A percentile compares a stretch with the other conserved stretches of the same genome.
Evolutionary conservation across 139 green algal genomes (phyloP).

Genomic region (Eudorina sp.): DNA sequence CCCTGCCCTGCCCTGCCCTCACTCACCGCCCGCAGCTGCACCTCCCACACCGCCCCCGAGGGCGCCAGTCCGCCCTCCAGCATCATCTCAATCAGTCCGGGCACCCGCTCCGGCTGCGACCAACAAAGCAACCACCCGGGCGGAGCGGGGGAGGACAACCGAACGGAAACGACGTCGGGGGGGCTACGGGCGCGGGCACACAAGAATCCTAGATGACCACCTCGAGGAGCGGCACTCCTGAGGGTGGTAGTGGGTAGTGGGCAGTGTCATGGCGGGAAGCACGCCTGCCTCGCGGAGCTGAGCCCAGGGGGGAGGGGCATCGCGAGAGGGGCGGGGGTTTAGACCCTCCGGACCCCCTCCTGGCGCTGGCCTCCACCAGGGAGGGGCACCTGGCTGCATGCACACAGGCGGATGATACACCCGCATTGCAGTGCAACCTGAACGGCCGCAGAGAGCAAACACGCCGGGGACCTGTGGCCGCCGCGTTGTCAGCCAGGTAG

Average conservation of each 20-base stretch:
- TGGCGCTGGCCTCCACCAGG: no score
- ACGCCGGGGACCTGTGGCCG: no score
- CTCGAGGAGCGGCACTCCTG: neutral
- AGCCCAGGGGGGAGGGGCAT: no score
- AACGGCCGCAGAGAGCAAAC: no score
- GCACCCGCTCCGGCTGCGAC: conserved; percentile 24
- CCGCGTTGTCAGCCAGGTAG: neutral
- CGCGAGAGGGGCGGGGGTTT: no score
- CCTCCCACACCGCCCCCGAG: conserved; percentile 20
- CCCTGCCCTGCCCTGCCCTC: neutral
- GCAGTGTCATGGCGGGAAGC: no score
- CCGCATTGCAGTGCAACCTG: no score
- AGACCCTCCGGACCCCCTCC: no score
- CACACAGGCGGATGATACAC: neutral
- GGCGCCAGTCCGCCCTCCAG: neutral
- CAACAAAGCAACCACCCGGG: neutral
- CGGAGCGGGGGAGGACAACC: neutral
- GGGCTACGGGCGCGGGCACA: neutral
- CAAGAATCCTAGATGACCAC: neutral
- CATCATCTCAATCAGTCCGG: conserved; percentile 30
- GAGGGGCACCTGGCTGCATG: no score
- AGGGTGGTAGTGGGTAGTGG: neutral
- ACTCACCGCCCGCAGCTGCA: conserved; percentile 35
- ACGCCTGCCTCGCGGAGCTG: no score
- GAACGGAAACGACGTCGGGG: neutral